phyloP scores from a whole-genome alignment of 805 yeast species.

The Ogataea thermomethanolica region DNA sequence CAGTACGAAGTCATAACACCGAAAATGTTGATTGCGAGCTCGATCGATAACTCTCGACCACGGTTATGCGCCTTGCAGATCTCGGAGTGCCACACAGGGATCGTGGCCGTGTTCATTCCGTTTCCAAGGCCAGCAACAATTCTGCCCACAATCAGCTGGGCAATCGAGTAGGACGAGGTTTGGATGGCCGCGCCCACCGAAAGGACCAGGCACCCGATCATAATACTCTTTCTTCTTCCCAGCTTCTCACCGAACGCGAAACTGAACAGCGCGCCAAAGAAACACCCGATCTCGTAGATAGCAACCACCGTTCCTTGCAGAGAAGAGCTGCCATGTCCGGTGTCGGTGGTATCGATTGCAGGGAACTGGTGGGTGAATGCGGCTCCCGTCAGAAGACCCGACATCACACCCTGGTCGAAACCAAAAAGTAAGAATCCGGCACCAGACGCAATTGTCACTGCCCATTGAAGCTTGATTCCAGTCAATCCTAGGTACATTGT shows the following conservation, averaged over 20 bases:
- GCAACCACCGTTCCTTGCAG: conserved; percentile 48
- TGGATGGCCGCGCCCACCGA: conserved; percentile 59
- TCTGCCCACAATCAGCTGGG: conserved; percentile 56
- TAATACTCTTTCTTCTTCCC: conserved; percentile 58
- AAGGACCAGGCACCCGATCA: conserved; percentile 53
- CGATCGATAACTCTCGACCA: conserved; percentile 60
- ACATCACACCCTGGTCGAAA: conserved; percentile 73
- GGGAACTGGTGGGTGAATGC: conserved; percentile 63
- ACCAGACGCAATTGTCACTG: conserved; percentile 43
- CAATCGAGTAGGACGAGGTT: conserved; percentile 42
- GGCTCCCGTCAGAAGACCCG: conserved; percentile 49
- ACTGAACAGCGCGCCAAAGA: conserved; percentile 41
- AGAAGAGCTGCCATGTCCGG: conserved; percentile 18
- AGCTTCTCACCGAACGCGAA: conserved; percentile 43
- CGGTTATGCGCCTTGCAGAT: conserved; percentile 64
- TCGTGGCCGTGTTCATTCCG: conserved; percentile 67
- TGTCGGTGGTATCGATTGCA: conserved; percentile 19
- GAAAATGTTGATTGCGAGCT: conserved; percentile 61
- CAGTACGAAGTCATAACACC: conserved; percentile 64
- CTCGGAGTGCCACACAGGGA: conserved; percentile 72
- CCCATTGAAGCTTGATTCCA: conserved; percentile 17
- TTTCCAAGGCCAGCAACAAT: conserved; percentile 67
- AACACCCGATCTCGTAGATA: conserved; percentile 47
- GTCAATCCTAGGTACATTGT: conserved; percentile 15
- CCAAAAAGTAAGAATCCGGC: conserved; percentile 46